A percentile compares a stretch with the other conserved stretches of the same genome.
Evolutionary conservation across 306 rosid genomes (phyloP).

Genomic region (Quercus robur): DNA sequence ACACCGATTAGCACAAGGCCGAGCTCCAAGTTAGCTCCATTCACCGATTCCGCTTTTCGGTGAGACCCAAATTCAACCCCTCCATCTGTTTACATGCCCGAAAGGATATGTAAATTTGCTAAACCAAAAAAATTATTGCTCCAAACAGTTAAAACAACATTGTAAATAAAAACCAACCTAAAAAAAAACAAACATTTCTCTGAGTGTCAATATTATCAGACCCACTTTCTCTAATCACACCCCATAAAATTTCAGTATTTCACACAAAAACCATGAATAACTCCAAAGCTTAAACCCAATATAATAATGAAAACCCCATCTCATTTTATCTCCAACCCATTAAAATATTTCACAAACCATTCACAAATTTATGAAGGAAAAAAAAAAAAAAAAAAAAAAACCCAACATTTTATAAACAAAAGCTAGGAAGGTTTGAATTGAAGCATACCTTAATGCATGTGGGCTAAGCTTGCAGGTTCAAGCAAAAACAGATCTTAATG

Average conservation of each 20-base stretch:
- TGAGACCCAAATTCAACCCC: no score
- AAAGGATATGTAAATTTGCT: no score
- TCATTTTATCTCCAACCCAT: slow-evolving; percentile 32
- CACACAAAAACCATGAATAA: slow-evolving; percentile 26
- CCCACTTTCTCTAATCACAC: slow-evolving; percentile 6
- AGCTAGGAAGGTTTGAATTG: slow-evolving; percentile 26
- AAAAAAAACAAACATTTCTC: slow-evolving; percentile 17
- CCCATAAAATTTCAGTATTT: neutral
- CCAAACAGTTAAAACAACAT: no score
- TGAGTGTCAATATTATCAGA: slow-evolving; percentile 7
- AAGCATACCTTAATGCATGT: slow-evolving; percentile 47
- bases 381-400: neutral
- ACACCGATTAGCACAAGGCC: no score
- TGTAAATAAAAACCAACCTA: no score
- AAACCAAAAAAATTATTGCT: no score
- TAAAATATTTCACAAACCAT: slow-evolving; percentile 15
- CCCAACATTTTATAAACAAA: neutral
- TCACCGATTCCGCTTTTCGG: no score
- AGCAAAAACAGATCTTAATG: slow-evolving; percentile 43
- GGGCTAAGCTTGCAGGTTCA: slow-evolving; percentile 32
- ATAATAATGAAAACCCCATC: slow-evolving; percentile 4
- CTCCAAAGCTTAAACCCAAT: slow-evolving; percentile 28
- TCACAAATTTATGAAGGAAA: neutral
- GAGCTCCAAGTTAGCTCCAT: no score
- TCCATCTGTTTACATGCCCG: no score